These are phyloP conservation scores for Lasiosphaeria hispida DNA, from an alignment of 495 filamentous ascomycete species.

Conservation along the genomic window DNA sequence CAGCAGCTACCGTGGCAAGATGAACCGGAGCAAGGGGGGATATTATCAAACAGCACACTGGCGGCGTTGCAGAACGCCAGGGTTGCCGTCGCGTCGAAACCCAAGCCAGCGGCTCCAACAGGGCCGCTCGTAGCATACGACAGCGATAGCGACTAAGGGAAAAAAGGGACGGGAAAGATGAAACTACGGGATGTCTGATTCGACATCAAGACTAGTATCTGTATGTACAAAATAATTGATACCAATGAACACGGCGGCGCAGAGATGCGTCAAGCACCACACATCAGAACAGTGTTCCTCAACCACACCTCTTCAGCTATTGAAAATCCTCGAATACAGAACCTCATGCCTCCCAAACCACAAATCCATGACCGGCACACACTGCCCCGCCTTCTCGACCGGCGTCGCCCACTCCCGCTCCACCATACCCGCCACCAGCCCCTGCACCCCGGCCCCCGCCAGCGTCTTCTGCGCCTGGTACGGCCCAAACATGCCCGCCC, in stretches of 20 bases:
- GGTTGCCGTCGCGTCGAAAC: slow-evolving; percentile 50
- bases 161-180: background rate
- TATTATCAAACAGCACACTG: slow-evolving; percentile 78
- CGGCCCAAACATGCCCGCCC: slow-evolving; percentile 84
- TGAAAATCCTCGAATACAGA: slow-evolving; percentile 95
- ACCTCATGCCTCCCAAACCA: slow-evolving; percentile 95
- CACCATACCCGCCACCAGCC: slow-evolving; percentile 59
- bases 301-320: slow-evolving; percentile 46
- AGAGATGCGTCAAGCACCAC: background rate
- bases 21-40: slow-evolving; percentile 56
- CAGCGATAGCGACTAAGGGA: slow-evolving; percentile 73
- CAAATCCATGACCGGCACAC: slow-evolving; percentile 81
- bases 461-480: slow-evolving; percentile 85
- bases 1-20: slow-evolving; percentile 33
- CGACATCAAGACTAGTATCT: no score
- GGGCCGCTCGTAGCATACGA: slow-evolving; percentile 86
- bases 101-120: slow-evolving; percentile 39
- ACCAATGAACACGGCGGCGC: background rate
- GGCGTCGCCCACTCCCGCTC: slow-evolving; percentile 53
- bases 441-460: slow-evolving; percentile 62
- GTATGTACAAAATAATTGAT: slow-evolving; percentile 12
- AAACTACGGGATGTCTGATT: background rate
- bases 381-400: slow-evolving; percentile 81
- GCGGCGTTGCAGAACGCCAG: slow-evolving; percentile 62
- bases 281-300: slow-evolving; percentile 5